Base-by-base conservation (phyloP, 2,329 filamentous ascomycete genomes). In the Cladophialophora immunda region DNA sequence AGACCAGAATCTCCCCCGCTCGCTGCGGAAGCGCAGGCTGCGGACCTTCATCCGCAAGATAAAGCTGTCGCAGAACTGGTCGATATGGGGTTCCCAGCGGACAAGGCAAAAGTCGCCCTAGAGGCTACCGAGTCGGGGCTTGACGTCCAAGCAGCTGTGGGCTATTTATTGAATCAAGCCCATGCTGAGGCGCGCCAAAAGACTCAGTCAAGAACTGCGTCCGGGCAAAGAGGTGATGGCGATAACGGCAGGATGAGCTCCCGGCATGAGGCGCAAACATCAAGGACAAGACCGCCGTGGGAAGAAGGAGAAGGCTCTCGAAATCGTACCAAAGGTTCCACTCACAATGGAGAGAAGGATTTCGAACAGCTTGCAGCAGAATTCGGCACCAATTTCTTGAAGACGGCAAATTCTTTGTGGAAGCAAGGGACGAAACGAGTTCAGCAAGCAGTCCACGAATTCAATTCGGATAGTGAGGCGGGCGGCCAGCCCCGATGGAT, bases 401-500 rank as follows among this genome's bases (percentile, higher is more conserved):
- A 99, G 78, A 95, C 94, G 2, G 95, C 95, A 1, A 97, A 96
- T 72, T 94, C 92, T 0, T 81, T 98, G 0, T 99, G 95, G 95
- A 99, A 97, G 77, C 92, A 91, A 2, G 90, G 94, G 0, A 92
- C 94, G 75, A 99, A 97, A 79, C 94, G 92, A 76, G 87, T 98
- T 65, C 93, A 97, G 74, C 93, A 95, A 78, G 94, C 93, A 4
- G 92, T 98, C 36, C 89, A 93, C 8, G 95, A 99, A 17, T 91
- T 98, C 66, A 87, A 88, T 72, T 80, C 84, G 61, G 87, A 88
- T 73, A 80, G 83, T 62, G 90, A 89, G n/a, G 83, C 84, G 29
- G 93, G 97, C 75, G 93, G 97, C 75, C 92, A 97, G 76, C 95
- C 95, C 0, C 95, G 92, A 76, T 99, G 95, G 95, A 97, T 99